Evolutionary conservation across 2,329 filamentous ascomycete genomes (phyloP).

Genomic region (Fusarium goolgardi): DNA sequence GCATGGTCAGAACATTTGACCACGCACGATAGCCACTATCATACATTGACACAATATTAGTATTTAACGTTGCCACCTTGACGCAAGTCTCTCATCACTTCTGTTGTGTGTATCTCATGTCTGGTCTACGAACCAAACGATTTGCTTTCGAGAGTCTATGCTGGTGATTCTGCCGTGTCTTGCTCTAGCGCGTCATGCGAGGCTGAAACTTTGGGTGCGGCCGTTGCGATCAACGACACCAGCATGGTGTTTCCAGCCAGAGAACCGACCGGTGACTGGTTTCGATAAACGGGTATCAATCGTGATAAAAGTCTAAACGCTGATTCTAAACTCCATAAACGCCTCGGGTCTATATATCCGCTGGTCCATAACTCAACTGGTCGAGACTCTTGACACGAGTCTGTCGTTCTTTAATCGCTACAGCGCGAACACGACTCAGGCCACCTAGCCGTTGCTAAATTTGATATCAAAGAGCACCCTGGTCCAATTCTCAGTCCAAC

Average conservation of each 20-base stretch:
- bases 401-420: neutral
- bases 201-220: conserved; percentile 2
- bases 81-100: neutral
- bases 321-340: conserved; percentile 32
- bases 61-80: conserved; percentile 2
- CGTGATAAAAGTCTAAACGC: conserved; percentile 17
- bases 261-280: neutral
- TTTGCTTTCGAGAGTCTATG: neutral
- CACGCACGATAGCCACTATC: conserved; percentile 36
- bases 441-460: neutral
- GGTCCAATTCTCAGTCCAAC: neutral
- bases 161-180: neutral
- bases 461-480: neutral
- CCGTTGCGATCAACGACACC: neutral
- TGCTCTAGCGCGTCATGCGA: neutral
- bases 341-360: conserved; percentile 28
- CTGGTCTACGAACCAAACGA: neutral
- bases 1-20: conserved; percentile 26
- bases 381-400: neutral
- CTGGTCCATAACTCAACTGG: neutral
- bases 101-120: neutral
- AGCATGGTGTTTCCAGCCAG: neutral
- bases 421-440: neutral
- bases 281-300: conserved; percentile 44
- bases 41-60: conserved; percentile 25